Evolutionary conservation across 352 stramenopile species (phyloP).

Genomic region (Phytophthora colocasiae): DNA sequence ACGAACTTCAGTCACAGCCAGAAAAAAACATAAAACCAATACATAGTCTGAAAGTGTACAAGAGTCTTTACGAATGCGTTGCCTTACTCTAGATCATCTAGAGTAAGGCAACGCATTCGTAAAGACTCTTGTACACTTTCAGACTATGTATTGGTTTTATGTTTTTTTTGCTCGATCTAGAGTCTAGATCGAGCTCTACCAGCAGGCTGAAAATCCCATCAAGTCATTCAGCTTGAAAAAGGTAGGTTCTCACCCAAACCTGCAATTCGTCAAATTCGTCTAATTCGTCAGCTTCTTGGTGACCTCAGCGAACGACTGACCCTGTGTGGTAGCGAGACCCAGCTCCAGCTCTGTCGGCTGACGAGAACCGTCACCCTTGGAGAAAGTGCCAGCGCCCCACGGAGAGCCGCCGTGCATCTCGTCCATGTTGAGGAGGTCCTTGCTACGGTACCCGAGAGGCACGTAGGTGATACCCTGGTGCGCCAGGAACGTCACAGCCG

Average conservation of each 20-base stretch:
- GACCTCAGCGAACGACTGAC: neutral
- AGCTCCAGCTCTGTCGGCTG: constrained; percentile 8
- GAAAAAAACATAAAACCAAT: too few relatives aligned
- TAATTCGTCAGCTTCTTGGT: constrained; percentile 1
- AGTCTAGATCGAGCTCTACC: too few relatives aligned
- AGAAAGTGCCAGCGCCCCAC: neutral
- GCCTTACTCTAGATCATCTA: too few relatives aligned
- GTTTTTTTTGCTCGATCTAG: too few relatives aligned
- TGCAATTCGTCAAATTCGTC: too few relatives aligned
- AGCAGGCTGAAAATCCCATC: too few relatives aligned
- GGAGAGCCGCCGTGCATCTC: constrained; percentile 2
- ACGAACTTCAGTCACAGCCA: too few relatives aligned
- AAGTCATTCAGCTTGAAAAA: neutral
- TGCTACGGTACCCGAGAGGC: constrained; percentile 1
- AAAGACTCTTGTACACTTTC: too few relatives aligned
- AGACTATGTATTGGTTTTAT: too few relatives aligned
- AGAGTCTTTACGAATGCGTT: too few relatives aligned
- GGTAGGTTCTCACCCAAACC: neutral
- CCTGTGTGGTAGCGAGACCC: constrained; percentile 1
- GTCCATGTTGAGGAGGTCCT: constrained; percentile 2
- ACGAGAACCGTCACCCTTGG: constrained; percentile 2
- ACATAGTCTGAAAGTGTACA: too few relatives aligned
- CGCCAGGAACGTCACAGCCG: neutral
- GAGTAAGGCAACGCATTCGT: too few relatives aligned
- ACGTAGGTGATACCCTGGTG: neutral